Percentiles rank a stretch among this genome's conserved stretches.
These are phyloP conservation scores for Reutealis trisperma DNA, from an alignment of 345 rosid species.

Conservation along the genomic window DNA sequence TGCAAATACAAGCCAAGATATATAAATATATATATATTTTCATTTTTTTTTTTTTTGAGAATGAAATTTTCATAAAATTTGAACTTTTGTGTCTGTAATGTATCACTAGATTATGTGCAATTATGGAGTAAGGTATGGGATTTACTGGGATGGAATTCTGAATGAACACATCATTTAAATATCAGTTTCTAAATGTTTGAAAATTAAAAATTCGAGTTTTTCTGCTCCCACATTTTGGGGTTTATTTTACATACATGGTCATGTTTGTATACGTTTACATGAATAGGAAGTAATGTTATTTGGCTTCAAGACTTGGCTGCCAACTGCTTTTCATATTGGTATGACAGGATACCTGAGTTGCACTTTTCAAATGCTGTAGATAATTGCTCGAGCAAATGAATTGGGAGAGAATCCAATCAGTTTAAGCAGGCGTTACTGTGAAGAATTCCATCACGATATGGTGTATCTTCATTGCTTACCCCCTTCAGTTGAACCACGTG, in stretches of 20 bases:
- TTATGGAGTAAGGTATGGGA: neutral
- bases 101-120: neutral
- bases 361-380: constrained; percentile 58
- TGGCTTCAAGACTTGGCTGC: constrained; percentile 34
- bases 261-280: neutral
- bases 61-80: neutral
- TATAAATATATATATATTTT: neutral
- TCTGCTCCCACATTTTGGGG: neutral
- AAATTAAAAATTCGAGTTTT: neutral
- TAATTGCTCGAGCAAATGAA: constrained; percentile 86
- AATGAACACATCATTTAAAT: neutral
- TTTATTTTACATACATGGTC: neutral
- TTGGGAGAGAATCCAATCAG: constrained; percentile 86
- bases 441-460: constrained; percentile 83
- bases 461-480: constrained; percentile 69
- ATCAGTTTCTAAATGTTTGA: neutral
- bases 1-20: neutral
- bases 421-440: constrained; percentile 80
- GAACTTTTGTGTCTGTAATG: neutral
- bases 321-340: constrained; percentile 35
- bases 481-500: constrained; percentile 85
- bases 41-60: neutral
- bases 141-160: neutral
- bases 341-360: constrained; percentile 57
- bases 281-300: constrained; percentile 6